Base-by-base conservation (phyloP, 495 filamentous ascomycete genomes). In the Penicillium mononematosum region DNA sequence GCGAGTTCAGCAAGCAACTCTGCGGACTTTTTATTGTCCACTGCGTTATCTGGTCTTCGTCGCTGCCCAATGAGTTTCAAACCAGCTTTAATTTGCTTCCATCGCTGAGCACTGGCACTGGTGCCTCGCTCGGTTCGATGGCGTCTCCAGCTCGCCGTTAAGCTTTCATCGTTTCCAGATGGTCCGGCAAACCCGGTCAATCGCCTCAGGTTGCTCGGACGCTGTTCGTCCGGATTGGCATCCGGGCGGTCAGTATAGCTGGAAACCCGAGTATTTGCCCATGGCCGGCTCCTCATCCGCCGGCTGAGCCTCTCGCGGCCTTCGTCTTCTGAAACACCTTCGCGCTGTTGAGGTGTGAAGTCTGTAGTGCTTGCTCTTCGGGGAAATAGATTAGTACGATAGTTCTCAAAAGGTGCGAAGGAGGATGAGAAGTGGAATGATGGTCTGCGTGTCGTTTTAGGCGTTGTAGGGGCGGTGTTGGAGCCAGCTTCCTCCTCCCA, bases 1-100 rank as follows among this genome's bases (percentile, higher is more conserved):
- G 92, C 86, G 22, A 99, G 78, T 70, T 99, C 94, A 5, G 95
- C 93, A 78, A 99, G 89, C 29, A 99, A 78, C 67, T 99, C 95
- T 19, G 94, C 92, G 24, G 92, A 96, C 65, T 99, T 99, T 64
- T 88, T 87, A 70, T 91, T 90, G 71, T 99, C 94, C 46, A 96
- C 86, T 49, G 87, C 84, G 42, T 80, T 86, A 55, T 97, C 91
- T 10, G 86, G 85, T 69, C 86, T 95, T 63, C 86, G 89, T 31
- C 81, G 73, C 66, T 88, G 86, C 4, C 89, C 90, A 41, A 98
- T 81, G 66, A 93, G 78, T 64, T 88, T 90, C 45, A 98, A 69
- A 0, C 90, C 88, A 41, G 88, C 85, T 70, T 96, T 97, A 51
- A 98, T 80, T 63, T 89, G 85, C 44, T 81, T 83, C 93, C 93